Evolutionary conservation across 345 rosid species (phyloP).

Genomic region (Laguncularia racemosa): DNA sequence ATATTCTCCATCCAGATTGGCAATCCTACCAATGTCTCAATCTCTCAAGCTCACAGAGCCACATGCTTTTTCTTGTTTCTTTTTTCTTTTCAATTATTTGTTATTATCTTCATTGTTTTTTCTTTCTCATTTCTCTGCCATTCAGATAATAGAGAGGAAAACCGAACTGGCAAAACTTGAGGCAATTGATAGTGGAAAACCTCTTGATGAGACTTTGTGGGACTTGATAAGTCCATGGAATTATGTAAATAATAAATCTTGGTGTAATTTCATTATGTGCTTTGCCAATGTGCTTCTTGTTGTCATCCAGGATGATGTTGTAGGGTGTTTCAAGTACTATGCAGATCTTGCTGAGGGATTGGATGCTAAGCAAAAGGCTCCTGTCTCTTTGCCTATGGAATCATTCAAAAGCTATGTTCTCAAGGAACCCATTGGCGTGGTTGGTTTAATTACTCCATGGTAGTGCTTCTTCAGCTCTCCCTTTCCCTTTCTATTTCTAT

Average conservation of each 20-base stretch:
- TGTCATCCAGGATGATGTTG: conserved; percentile 84
- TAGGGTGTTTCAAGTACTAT: conserved; percentile 89
- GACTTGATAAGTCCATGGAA: conserved; percentile 54
- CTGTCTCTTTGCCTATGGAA: conserved; percentile 75
- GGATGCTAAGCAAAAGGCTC: conserved; percentile 85
- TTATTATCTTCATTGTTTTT: too few species aligned
- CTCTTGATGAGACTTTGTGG: conserved; percentile 86
- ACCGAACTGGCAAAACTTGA: conserved; percentile 73
- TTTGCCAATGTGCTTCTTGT: conserved; percentile 14
- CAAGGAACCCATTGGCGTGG: conserved; percentile 93
- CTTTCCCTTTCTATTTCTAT: not conserved
- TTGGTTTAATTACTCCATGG: conserved; percentile 96
- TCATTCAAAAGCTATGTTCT: conserved; percentile 68
- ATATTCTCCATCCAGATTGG: too few species aligned
- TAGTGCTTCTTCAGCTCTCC: conserved; percentile 19
- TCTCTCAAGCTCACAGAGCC: too few species aligned
- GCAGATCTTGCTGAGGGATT: conserved; percentile 95
- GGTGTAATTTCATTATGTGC: conserved; percentile 1
- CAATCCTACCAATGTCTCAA: too few species aligned
- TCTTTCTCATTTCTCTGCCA: not conserved
- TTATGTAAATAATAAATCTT: not conserved
- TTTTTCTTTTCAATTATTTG: conserved; percentile 9
- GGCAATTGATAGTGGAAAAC: conserved; percentile 85
- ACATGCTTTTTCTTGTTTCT: too few species aligned
- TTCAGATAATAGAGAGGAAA: conserved; percentile 77